Base-by-base conservation (phyloP, 768 basidiomycete genomes). In the Galerina marginata region DNA sequence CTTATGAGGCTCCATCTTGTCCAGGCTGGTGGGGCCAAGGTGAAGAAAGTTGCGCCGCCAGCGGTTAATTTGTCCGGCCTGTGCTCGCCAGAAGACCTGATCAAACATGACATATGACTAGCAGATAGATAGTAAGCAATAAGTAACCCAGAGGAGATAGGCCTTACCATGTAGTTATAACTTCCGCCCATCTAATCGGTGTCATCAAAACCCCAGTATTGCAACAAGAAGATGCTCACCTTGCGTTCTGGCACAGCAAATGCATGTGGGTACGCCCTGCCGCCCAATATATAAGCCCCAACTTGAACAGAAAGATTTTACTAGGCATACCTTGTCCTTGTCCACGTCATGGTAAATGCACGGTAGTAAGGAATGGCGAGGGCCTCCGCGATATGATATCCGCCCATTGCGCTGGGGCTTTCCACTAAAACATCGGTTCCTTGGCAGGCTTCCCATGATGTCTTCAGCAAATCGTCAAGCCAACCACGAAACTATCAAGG, bases 311-410 rank as follows among this genome's bases (percentile, higher is more conserved):
- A 52, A 36, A 4, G 11, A 37, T 11, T 14, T 44, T 25, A 20
- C 49, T 15, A 38, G 42, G 49, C 68, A 38, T 62, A 85, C 90
- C 95, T 85, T 26, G 96, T 99, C 54, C 96, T 84, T 11, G 93
- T 91, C 96, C 96, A 99, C 0, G 93, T 93, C 97, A 98, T 99
- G 0, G 96, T 96, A 72, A 98, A 97, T 7, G 94, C 95, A 59
- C 95, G 82, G 76, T 91, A 99, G 73, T 96, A 99, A 1, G 96
- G 96, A 40, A 99, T 95, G 23, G 79, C 81, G 12, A 99, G 80
- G 2, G 95, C 96, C 71, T 99, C 96, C 26, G 96, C 97, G 54
- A 99, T 96, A 69, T 99, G 96, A 63, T 91, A 91, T 9, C 96
- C 96, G 26, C 89, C 95, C 93, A 99, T 99, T 10, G 96, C 95